These are phyloP conservation scores for Castanopsis chinensis DNA, from an alignment of 306 rosid genomes.

Conservation along the genomic window DNA sequence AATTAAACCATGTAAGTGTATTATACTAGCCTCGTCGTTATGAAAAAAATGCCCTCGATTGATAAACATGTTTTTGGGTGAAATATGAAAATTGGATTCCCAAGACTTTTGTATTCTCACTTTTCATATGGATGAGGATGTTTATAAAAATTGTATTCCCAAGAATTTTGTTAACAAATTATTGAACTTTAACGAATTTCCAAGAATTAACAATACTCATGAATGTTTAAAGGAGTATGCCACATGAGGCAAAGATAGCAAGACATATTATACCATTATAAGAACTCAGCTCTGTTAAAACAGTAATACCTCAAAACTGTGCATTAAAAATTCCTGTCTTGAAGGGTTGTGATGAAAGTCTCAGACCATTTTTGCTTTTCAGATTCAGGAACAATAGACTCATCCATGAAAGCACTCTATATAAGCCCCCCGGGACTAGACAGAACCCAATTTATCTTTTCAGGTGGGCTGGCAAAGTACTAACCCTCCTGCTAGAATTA, in stretches of 20 bases:
- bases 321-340: constrained; percentile 9
- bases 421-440: constrained; percentile 36
- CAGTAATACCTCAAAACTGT: constrained; percentile 23
- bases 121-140: too few relatives aligned
- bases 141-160: too few relatives aligned
- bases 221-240: not conserved
- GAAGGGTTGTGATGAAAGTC: constrained; percentile 38
- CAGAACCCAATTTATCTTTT: constrained; percentile 62
- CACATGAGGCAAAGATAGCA: not conserved
- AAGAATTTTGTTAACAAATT: too few relatives aligned
- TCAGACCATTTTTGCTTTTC: constrained; percentile 56
- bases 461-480: constrained; percentile 34
- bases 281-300: not conserved
- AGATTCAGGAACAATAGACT: constrained; percentile 39
- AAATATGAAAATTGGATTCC: too few relatives aligned
- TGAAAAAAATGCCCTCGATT: too few relatives aligned
- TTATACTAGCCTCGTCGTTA: too few relatives aligned
- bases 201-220: not conserved
- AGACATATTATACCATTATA: not conserved
- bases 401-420: constrained; percentile 50
- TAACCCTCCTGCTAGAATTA: not conserved
- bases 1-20: too few relatives aligned
- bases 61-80: too few relatives aligned
- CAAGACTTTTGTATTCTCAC: too few relatives aligned
- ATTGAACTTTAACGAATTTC: too few relatives aligned